These are phyloP conservation scores for Fragilariopsis cylindrus DNA, from an alignment of 108 stramenopile species.

Conservation along the genomic window DNA sequence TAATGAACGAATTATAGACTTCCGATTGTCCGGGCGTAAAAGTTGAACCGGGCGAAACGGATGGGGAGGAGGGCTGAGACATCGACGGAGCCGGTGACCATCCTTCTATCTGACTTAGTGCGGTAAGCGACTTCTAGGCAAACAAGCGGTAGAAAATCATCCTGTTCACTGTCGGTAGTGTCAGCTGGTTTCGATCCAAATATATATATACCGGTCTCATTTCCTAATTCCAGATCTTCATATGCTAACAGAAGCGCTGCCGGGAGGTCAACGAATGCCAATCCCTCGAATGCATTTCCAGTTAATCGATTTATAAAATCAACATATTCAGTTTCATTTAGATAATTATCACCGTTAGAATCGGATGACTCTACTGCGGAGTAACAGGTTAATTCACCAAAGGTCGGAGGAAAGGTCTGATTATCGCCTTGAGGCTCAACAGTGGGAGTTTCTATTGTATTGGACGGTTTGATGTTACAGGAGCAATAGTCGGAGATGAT, in stretches of 20 bases:
- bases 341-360: constrained; percentile 24
- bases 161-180: constrained; percentile 13
- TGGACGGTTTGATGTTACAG: neutral
- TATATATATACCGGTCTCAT: constrained; percentile 31
- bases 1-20: constrained; percentile 43
- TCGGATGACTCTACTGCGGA: constrained; percentile 24
- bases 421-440: neutral
- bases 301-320: constrained; percentile 34
- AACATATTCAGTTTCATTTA: constrained; percentile 38
- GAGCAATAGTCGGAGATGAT: neutral
- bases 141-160: neutral
- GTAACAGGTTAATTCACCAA: neutral
- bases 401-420: constrained; percentile 7
- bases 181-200: constrained; percentile 20
- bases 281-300: constrained; percentile 17
- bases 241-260: constrained; percentile 17
- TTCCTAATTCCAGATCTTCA: neutral
- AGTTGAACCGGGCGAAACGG: constrained; percentile 18
- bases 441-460: neutral
- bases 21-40: constrained; percentile 27
- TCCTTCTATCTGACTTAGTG: constrained; percentile 18
- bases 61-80: neutral
- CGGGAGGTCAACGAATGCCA: constrained; percentile 28
- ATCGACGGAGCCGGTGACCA: constrained; percentile 13
- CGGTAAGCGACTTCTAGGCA: constrained; percentile 7